Evolutionary conservation across 176 grass and related monocot species (phyloP).

Genomic region (Aegilops bicornis): DNA sequence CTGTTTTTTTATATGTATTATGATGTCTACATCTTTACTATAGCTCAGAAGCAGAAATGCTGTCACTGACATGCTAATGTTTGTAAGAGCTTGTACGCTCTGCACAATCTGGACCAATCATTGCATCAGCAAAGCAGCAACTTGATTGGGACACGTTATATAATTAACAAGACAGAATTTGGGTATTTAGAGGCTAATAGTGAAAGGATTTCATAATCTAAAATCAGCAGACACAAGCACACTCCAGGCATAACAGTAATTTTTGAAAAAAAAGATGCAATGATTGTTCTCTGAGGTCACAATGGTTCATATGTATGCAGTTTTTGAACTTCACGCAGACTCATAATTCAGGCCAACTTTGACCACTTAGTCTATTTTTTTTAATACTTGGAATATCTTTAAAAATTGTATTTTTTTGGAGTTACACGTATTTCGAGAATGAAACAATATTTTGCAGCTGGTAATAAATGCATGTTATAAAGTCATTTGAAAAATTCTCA

Average conservation of each 20-base stretch:
- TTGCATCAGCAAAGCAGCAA: background rate
- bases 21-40: constrained; percentile 20
- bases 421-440: background rate
- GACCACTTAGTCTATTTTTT: background rate
- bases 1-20: constrained; percentile 4
- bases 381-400: background rate
- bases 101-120: background rate
- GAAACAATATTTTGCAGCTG: constrained; percentile 5
- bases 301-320: background rate
- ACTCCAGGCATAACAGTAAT: too few species aligned
- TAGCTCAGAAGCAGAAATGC: constrained; percentile 7
- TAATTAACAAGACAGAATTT: too few species aligned
- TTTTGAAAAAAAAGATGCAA: too few species aligned
- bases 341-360: background rate
- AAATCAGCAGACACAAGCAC: too few species aligned
- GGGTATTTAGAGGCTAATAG: too few species aligned
- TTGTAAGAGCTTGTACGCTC: constrained; percentile 11
- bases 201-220: too few species aligned
- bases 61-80: background rate
- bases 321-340: constrained; percentile 2
- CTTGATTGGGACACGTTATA: too few species aligned
- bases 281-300: background rate
- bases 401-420: constrained; percentile 18
- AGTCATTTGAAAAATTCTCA: background rate
- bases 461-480: constrained; percentile 1